Base-by-base conservation (phyloP, 2,329 filamentous ascomycete species). In the Madurella mycetomatis region DNA sequence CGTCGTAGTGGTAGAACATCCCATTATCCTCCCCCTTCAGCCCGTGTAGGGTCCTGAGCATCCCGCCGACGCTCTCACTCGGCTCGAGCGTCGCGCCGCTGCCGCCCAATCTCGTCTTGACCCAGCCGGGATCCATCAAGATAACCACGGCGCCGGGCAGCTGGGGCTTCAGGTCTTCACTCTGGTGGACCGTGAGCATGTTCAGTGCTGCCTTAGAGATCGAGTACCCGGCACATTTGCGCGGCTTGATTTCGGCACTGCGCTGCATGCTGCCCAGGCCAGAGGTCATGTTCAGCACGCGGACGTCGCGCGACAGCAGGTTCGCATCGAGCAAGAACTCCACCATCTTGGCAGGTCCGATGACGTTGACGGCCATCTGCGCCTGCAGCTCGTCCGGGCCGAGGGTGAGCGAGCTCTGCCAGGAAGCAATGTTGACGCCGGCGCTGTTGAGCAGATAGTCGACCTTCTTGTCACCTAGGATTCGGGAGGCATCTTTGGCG, bases 11-110 rank as follows among this genome's bases (percentile, higher is more conserved):
- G 8, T 57, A 64, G 25, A 67, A 69, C 13, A 50, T 48, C 1
- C 53, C 62, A 16, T 61, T 69, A 45, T 69, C 65, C 40, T 75
- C 72, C 12, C 81, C 78, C 65, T 94, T 88, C 12, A 84, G 74
- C 11, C 83, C 78, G 56, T 83, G 84, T 45, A 99, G 73, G 70
- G 96, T 85, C 67, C 84, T 83, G 60, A 99, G 72, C 8, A 94
- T 96, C 2, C 61, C 63, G 0, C 57, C 53, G 4, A 69, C 56
- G 17, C 67, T 68, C n/a, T 65, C 59, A 9, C 57, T 51, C 17
- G 64, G 55, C 53, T 66, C 65, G 11, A 70, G 47, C 12, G 53
- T 41, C 0, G 68, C 69, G 0, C 49, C 61, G 0, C 61, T 53
- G 0, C 69, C 68, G 0, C 69, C 69, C 65, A 71, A 61, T 25